phyloP scores from a whole-genome alignment of 1,284 basidiomycete genomes.

The Ganoderma lucidum region DNA sequence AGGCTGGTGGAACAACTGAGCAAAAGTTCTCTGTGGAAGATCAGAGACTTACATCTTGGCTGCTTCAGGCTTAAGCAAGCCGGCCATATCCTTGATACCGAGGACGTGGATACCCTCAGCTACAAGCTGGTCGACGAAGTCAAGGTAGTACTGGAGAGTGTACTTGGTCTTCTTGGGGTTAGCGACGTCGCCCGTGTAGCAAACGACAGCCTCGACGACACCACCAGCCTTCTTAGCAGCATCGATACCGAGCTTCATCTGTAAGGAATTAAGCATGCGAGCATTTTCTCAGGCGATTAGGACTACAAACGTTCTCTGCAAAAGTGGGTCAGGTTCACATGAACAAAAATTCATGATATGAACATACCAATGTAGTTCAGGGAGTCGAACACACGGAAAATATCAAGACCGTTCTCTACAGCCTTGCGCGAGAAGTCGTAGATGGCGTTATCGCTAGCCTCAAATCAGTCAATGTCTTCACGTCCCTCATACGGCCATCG shows the following conservation, averaged over 20 bases:
- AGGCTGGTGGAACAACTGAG: slow-evolving; percentile 59
- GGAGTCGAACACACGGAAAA: slow-evolving; percentile 99
- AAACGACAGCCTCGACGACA: slow-evolving; percentile 97
- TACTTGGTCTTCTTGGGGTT: slow-evolving; percentile 97
- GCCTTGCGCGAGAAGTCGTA: slow-evolving; percentile 99
- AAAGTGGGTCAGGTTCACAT: slow-evolving; percentile 10
- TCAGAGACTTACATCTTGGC: slow-evolving; percentile 75
- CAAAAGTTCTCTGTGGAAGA: not conserved
- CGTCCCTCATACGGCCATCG: not conserved
- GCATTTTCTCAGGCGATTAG: not conserved
- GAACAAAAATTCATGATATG: not conserved
- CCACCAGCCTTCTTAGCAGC: slow-evolving; percentile 99
- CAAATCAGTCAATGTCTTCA: not conserved
- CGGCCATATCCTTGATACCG: slow-evolving; percentile 99
- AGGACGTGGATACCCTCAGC: slow-evolving; percentile 97
- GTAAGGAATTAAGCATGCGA: slow-evolving; percentile 14
- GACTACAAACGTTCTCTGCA: slow-evolving; percentile 64
- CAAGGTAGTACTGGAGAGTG: slow-evolving; percentile 97
- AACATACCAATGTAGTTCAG: slow-evolving; percentile 93
- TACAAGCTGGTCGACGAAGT: slow-evolving; percentile 95
- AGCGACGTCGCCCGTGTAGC: slow-evolving; percentile 98
- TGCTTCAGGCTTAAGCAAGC: slow-evolving; percentile 94
- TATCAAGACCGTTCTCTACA: slow-evolving; percentile 98
- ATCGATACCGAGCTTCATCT: slow-evolving; percentile 97
- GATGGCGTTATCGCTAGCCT: slow-evolving; percentile 93